Base-by-base conservation (phyloP, 768 basidiomycete genomes). In the Royoungia palumana region DNA sequence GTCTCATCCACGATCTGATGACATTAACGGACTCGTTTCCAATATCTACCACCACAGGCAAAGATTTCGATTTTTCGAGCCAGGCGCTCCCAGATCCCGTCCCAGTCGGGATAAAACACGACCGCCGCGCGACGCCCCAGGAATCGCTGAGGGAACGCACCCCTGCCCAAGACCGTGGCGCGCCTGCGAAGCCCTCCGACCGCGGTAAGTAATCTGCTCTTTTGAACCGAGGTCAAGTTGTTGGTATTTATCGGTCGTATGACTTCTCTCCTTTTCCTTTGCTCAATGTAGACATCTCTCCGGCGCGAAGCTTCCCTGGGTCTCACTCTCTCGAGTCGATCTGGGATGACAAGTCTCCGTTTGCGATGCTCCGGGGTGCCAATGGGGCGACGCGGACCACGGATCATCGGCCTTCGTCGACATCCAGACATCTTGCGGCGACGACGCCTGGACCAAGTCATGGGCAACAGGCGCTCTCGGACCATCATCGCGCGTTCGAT, bases 51-150 rank as follows among this genome's bases (percentile, higher is more conserved):
- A 54, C 51, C 51, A 48, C 63, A 94, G 93, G 89, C 66, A 89
- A 85, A 64, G 93, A 95, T 70, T 96, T 95, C 65, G 90, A 95
- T 73, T 96, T 94, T 68, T 73, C 85, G 17, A 76, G 70, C 43
- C 75, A 71, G 39, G 47, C 67, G 6, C 47, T 76, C 46, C 66
- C 64, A 44, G 62, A 67, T 44, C 46, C 61, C 34, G 6, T 38
- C 37, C 46, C 61, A 30, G 6, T 38, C 37, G 44, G 38, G 30
- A 12, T 8, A 19, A 55, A 39, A 37, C 49, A 40, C 43, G 66
- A 59, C 40, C 55, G 46, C 30, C 57, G 51, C 35, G 36, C 55
- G 16, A 59, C 52, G 22, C 54, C 58, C 6, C 60, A 58, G 43
- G 68, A 62, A 25, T 53, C 41, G 41, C 35, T 35, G 30, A 62